phyloP scores from a whole-genome alignment of 768 basidiomycete species.

The Clavulina sp. region DNA sequence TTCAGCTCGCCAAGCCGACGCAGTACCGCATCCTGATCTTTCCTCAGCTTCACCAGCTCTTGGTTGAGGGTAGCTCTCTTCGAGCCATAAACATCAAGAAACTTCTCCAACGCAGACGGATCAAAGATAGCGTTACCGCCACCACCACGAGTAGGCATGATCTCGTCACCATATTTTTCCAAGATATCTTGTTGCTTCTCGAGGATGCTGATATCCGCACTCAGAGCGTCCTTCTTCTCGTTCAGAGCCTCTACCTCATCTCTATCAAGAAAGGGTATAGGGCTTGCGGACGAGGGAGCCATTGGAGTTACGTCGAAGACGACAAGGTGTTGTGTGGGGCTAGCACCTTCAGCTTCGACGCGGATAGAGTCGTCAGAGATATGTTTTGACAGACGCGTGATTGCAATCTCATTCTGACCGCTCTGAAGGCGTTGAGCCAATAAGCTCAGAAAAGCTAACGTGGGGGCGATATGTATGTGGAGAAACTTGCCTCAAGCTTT shows the following conservation, averaged over 20 bases:
- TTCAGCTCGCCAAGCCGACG: neutral
- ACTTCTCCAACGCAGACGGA: neutral
- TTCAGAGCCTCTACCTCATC: neutral
- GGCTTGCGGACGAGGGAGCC: neutral
- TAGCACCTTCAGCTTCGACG: neutral
- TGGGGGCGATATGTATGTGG: no score
- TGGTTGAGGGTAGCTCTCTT: neutral
- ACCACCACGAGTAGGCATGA: neutral
- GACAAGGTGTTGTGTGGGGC: neutral
- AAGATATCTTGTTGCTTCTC: neutral
- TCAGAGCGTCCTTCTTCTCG: neutral
- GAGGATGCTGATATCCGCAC: neutral
- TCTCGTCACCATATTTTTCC: neutral
- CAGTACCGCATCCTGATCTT: neutral
- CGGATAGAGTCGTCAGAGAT: neutral
- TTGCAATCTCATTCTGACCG: neutral
- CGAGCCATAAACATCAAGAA: neutral
- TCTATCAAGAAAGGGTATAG: no score
- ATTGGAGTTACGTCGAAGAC: neutral
- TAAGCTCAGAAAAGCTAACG: no score
- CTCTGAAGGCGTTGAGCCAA: no score
- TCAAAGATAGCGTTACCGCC: neutral
- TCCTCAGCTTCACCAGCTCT: neutral
- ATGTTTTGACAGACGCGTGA: neutral
- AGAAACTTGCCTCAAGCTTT: conserved; percentile 10